These are phyloP conservation scores for Rhodotorula paludigena DNA, from an alignment of 768 basidiomycete genomes.

Conservation along the genomic window DNA sequence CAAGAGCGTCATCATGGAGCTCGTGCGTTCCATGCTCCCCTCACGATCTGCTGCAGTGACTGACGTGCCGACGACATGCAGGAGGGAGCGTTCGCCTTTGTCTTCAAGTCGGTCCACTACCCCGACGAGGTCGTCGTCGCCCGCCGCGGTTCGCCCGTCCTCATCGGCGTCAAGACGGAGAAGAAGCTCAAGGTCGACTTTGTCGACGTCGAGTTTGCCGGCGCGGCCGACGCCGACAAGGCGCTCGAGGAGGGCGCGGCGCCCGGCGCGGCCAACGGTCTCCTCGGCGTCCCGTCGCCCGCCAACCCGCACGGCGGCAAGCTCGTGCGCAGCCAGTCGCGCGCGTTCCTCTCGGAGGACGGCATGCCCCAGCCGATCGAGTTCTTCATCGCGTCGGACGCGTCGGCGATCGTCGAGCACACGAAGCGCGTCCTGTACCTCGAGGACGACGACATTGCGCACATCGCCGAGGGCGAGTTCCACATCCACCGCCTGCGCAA, in stretches of 20 bases:
- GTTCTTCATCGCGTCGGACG: slow-evolving; percentile 98
- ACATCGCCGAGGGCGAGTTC: slow-evolving; percentile 88
- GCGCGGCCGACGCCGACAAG: slow-evolving; percentile 42
- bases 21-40: slow-evolving; percentile 49
- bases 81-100: slow-evolving; percentile 98
- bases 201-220: slow-evolving; percentile 91
- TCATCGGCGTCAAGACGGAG: slow-evolving; percentile 98
- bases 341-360: slow-evolving; percentile 97
- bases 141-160: slow-evolving; percentile 89
- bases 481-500: slow-evolving; percentile 97
- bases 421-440: slow-evolving; percentile 98
- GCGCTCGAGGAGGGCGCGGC: slow-evolving; percentile 18
- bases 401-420: slow-evolving; percentile 92
- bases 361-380: slow-evolving; percentile 98
- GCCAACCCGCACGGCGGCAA: slow-evolving; percentile 57
- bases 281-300: slow-evolving; percentile 47
- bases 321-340: slow-evolving; percentile 86
- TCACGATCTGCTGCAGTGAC: background rate
- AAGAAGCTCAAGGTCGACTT: slow-evolving; percentile 99
- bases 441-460: slow-evolving; percentile 98
- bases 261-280: slow-evolving; percentile 47
- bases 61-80: slow-evolving; percentile 7
- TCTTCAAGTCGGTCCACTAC: slow-evolving; percentile 94
- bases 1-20: slow-evolving; percentile 93
- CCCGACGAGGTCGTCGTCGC: slow-evolving; percentile 94